A percentile compares a stretch with the other conserved stretches of the same genome.
These are phyloP conservation scores for Hymenoscyphus linearis DNA, from an alignment of 2,329 filamentous ascomycete species.

Conservation along the genomic window DNA sequence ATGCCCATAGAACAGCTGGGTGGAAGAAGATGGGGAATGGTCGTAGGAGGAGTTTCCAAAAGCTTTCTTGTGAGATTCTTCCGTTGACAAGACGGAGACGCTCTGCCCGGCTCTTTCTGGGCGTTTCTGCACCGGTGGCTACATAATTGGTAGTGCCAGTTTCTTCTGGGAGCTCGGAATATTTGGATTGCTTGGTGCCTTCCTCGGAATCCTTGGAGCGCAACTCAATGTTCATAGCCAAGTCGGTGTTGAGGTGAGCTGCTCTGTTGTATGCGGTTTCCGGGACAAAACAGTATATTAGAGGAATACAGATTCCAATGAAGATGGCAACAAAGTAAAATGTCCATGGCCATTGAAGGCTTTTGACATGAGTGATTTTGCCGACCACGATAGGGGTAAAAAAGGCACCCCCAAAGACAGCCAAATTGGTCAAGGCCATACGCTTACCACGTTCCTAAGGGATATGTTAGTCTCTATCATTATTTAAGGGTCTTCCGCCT, in stretches of 20 bases:
- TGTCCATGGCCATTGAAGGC: slow-evolving; percentile 77
- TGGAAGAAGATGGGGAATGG: slow-evolving; percentile 81
- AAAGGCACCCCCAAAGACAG: slow-evolving; percentile 67
- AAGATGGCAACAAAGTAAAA: slow-evolving; percentile 90
- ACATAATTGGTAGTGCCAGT: neutral
- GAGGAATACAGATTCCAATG: slow-evolving; percentile 60
- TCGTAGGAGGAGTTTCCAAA: slow-evolving; percentile 59
- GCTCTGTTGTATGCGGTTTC: slow-evolving; percentile 76
- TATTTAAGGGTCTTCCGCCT: slow-evolving; percentile 29
- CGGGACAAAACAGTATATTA: slow-evolving; percentile 73
- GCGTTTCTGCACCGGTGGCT: slow-evolving; percentile 16
- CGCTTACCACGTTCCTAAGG: slow-evolving; percentile 66
- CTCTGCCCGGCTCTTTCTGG: slow-evolving; percentile 52
- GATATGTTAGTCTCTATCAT: neutral
- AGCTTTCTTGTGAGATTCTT: slow-evolving; percentile 71
- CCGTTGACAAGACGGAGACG: slow-evolving; percentile 71
- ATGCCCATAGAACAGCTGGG: slow-evolving; percentile 76
- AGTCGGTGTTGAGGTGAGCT: slow-evolving; percentile 63
- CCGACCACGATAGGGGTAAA: slow-evolving; percentile 86
- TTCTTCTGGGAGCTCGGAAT: neutral
- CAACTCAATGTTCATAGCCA: slow-evolving; percentile 28
- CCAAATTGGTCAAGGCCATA: slow-evolving; percentile 75
- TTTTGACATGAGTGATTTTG: slow-evolving; percentile 61
- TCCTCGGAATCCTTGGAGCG: slow-evolving; percentile 1
- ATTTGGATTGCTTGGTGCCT: neutral